Evolutionary conservation across 768 basidiomycete species (phyloP), one percentile per base, ranked within the genome.

Genomic region (Leccinum broughii): DNA sequence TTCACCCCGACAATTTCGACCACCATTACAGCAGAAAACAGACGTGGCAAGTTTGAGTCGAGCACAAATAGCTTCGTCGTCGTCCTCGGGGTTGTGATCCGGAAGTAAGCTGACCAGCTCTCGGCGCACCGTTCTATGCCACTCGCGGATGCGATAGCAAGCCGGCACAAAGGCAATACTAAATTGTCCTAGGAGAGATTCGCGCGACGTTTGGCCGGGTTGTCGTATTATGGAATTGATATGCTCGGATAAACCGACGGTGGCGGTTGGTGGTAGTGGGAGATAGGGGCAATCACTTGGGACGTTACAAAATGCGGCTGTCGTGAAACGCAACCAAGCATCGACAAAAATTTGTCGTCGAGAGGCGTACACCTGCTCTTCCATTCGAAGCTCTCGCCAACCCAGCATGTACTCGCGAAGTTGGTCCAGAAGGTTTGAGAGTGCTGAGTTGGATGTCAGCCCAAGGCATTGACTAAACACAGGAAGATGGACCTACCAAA

Each of bases 371-470:
- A 73, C 63, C 46, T 55, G 71, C 46, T 74, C 70, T 59, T 73
- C 72, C 62, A 65, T 65, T 22, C 68, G 63, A 57, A 73, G 65
- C 52, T 70, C 72, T 56, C 66, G 71, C 74, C 74, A 75, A 15
- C 58, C 64, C 14, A 62, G 35, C 72, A 73, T 73, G 55, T 72
- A 66, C 8, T 64, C 66, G 37, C 46, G 55, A 15, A 75, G 60
- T 46, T 70, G 63, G 22, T 66, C 61, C 24, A 68, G 24, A 51
- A 72, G 28, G 24, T 34, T 53, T 39, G 59, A 44, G 10, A 55
- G 59, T 46, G 54, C 74, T 73, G 59, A 53, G 41, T 51, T 34
- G 24, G 3, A 56, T 24, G 39, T 74, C 44, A 72, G 49, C 9
- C 17, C 7, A 14, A 26, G 6, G 30, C 28, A 41, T 30, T 37